These are phyloP conservation scores for Strobilomyces confusus DNA, from an alignment of 768 basidiomycete genomes.

Conservation along the genomic window DNA sequence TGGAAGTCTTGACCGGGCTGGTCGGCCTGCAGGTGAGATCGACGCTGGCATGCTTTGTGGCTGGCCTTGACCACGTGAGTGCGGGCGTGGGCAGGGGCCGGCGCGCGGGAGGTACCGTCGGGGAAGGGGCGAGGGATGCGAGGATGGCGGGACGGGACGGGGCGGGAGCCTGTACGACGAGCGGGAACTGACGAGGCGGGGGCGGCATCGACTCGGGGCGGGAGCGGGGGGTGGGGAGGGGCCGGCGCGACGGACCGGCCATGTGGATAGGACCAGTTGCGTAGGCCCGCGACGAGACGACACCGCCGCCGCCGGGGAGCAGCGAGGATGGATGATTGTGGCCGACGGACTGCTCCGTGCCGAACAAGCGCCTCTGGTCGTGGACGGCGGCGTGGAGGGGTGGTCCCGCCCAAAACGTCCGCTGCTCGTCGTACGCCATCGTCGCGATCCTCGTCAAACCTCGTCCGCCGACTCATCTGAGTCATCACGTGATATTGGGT, in stretches of 20 bases:
- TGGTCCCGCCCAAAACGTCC: conserved; percentile 6
- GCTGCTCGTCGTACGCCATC: conserved; percentile 26
- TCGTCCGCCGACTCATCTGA: not conserved
- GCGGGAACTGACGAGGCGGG: conserved; percentile 12
- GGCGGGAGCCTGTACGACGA: conserved; percentile 29
- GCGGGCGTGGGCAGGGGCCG: conserved; percentile 24
- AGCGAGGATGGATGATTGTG: conserved; percentile 7
- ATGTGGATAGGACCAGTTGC: conserved; percentile 11
- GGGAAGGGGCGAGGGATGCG: conserved; percentile 20
- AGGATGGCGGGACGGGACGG: conserved; percentile 31
- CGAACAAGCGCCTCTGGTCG: conserved; percentile 1
- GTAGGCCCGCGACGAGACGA: conserved; percentile 10
- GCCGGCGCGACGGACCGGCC: conserved; percentile 24
- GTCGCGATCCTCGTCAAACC: conserved; percentile 10
- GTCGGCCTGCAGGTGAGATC: conserved; percentile 21
- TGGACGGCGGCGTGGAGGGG: conserved; percentile 11
- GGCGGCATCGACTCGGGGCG: conserved; percentile 28
- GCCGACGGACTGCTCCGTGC: conserved; percentile 12
- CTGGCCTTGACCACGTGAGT: not conserved
- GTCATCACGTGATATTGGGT: conserved; percentile 12
- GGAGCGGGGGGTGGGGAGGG: conserved; percentile 27
- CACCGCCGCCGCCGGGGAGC: conserved; percentile 1
- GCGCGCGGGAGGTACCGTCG: conserved; percentile 14
- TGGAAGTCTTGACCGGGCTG: conserved; percentile 17
- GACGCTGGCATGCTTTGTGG: conserved; percentile 20